These are phyloP conservation scores for Apiospora saccharicola DNA, from an alignment of 2,329 filamentous ascomycete species.

Conservation along the genomic window DNA sequence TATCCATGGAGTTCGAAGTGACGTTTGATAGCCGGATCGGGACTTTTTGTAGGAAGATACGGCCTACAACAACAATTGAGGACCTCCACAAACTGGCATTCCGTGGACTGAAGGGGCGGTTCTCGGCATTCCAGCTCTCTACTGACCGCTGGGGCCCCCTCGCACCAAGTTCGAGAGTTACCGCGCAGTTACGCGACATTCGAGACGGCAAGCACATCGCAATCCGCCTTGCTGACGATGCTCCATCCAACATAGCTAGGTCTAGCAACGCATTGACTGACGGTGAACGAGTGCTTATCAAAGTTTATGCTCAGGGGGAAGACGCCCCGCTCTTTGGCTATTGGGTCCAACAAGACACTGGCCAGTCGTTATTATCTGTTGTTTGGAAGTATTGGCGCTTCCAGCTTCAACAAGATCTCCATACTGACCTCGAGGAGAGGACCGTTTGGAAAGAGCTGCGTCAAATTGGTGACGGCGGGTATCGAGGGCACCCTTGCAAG, in stretches of 20 bases:
- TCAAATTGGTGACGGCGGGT: neutral
- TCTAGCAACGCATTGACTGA: neutral
- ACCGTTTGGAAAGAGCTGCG: fast-evolving
- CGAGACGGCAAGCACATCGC: neutral
- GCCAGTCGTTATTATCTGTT: neutral
- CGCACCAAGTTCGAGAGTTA: neutral
- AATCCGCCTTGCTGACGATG: neutral
- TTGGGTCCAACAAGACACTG: neutral
- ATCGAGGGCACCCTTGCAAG: neutral
- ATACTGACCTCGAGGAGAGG: neutral
- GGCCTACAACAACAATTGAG: neutral
- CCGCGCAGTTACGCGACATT: neutral
- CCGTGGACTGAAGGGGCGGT: neutral
- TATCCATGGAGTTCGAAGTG: neutral
- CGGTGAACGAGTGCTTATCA: neutral
- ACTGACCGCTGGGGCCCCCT: neutral
- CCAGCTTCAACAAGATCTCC: neutral
- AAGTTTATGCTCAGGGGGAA: neutral
- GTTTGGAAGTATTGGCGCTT: neutral
- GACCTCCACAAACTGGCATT: neutral
- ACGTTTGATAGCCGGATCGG: neutral
- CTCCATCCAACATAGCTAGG: neutral
- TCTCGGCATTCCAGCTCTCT: neutral
- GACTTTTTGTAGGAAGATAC: neutral
- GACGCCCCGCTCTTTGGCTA: neutral